Evolutionary conservation across 768 basidiomycete genomes (phyloP).

Genomic region (Lentinula boryana): DNA sequence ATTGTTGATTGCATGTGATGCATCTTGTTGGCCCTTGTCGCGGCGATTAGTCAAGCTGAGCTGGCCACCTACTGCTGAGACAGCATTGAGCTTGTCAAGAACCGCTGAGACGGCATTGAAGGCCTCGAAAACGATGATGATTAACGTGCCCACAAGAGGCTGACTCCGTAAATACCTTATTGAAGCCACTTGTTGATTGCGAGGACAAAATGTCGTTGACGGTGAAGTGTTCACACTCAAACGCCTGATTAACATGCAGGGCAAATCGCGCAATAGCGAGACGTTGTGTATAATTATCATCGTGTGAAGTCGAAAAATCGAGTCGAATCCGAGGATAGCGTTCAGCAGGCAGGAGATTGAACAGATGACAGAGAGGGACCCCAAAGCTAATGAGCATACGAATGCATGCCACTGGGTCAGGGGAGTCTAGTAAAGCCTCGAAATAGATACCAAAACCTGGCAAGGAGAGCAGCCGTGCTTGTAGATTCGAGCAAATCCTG

Average conservation of each 20-base stretch:
- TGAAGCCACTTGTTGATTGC: background rate
- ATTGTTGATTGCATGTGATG: background rate
- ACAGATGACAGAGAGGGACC: constrained; percentile 6
- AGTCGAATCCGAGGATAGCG: background rate
- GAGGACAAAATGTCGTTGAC: background rate
- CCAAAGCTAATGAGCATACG: background rate
- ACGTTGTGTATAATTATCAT: background rate
- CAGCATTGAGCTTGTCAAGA: background rate
- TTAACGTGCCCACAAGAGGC: background rate
- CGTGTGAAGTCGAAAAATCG: background rate
- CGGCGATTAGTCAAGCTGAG: too few relatives aligned
- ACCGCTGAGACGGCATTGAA: background rate
- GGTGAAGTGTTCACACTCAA: constrained; percentile 2
- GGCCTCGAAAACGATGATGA: background rate
- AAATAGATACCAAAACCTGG: constrained; percentile 2
- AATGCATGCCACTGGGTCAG: constrained; percentile 4
- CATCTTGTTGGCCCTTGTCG: background rate
- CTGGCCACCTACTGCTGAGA: background rate
- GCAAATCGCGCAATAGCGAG: constrained; percentile 7
- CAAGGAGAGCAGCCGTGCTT: background rate
- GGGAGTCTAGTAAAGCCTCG: background rate
- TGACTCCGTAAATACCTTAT: background rate
- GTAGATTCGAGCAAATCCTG: background rate
- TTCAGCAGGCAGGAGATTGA: constrained; percentile 1
- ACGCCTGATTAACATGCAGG: background rate